Percentiles rank a stretch among this genome's conserved stretches.
Conservation (phyloP, 805 yeast genomes). For the Suhomyces xylopsoci region DNA sequence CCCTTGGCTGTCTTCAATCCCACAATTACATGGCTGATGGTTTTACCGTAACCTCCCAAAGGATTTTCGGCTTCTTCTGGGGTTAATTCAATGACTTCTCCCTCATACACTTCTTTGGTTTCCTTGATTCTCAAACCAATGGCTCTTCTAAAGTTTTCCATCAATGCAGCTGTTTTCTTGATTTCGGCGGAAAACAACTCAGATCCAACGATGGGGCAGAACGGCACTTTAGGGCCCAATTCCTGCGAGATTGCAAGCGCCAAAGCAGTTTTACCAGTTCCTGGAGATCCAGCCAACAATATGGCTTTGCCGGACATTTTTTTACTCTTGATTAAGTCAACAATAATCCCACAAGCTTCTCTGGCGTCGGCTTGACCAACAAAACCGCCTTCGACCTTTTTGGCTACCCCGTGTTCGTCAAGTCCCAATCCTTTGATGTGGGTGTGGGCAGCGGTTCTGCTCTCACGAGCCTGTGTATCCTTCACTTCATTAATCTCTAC, state of each 20-base stretch:
- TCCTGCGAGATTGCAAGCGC: slow-evolving; percentile 96
- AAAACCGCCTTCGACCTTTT: slow-evolving; percentile 82
- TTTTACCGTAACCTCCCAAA: slow-evolving; percentile 95
- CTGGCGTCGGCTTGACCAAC: slow-evolving; percentile 75
- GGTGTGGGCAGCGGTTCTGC: slow-evolving; percentile 92
- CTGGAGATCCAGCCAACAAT: slow-evolving; percentile 94
- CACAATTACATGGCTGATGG: slow-evolving; percentile 89
- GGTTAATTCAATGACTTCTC: slow-evolving; percentile 92
- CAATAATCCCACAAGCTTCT: slow-evolving; percentile 93
- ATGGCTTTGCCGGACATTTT: slow-evolving; percentile 96
- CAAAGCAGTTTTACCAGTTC: slow-evolving; percentile 96
- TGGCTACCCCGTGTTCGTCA: slow-evolving; percentile 85
- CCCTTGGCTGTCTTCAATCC: slow-evolving; percentile 93
- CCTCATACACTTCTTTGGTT: slow-evolving; percentile 96
- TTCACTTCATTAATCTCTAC: slow-evolving; percentile 77
- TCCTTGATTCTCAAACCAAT: slow-evolving; percentile 95
- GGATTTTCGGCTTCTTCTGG: slow-evolving; percentile 98
- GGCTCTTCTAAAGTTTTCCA: slow-evolving; percentile 95
- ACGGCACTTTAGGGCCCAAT: slow-evolving; percentile 95
- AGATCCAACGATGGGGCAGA: slow-evolving; percentile 94
- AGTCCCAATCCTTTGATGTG: slow-evolving; percentile 94
- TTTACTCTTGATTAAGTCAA: slow-evolving; percentile 87
- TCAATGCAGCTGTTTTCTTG: slow-evolving; percentile 91
- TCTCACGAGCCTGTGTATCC: slow-evolving; percentile 49
- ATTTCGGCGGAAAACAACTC: slow-evolving; percentile 95